Percentiles rank a stretch among this genome's conserved stretches.
These are phyloP conservation scores for Protomyces pachydermus DNA, from an alignment of 1,139 yeast species.

Conservation along the genomic window DNA sequence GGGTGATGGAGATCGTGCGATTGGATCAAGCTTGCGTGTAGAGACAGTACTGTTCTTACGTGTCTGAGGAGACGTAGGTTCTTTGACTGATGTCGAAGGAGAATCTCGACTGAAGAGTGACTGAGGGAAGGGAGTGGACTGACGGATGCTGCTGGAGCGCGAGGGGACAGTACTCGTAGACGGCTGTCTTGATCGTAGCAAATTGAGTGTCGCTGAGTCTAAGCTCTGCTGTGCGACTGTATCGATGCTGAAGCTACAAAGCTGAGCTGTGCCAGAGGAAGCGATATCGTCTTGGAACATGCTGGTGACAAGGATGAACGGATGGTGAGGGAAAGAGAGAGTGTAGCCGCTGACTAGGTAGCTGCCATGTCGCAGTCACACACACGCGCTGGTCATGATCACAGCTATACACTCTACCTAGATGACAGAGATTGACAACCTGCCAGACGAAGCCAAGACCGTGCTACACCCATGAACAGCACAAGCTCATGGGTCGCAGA, in stretches of 20 bases:
- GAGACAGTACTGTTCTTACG: background rate
- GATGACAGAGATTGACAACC: no score
- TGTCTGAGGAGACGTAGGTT: background rate
- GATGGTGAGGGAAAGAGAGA: no score
- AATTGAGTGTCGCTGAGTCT: background rate
- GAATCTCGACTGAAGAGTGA: background rate
- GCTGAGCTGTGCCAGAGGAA: no score
- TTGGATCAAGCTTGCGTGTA: background rate
- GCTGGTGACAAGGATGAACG: no score
- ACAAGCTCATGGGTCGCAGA: no score
- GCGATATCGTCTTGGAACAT: no score
- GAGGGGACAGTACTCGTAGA: background rate
- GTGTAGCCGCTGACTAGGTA: no score
- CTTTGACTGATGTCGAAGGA: background rate
- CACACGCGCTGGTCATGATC: no score
- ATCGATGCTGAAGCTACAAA: background rate
- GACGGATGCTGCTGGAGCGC: background rate
- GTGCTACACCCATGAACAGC: no score
- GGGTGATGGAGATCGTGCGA: background rate
- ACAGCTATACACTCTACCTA: no score
- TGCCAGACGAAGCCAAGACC: no score
- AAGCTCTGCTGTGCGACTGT: background rate
- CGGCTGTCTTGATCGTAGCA: background rate
- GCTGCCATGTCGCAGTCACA: no score
- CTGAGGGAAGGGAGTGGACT: background rate